These are phyloP conservation scores for Saccharomycopsis olivae DNA, from an alignment of 805 yeast genomes.

Conservation along the genomic window DNA sequence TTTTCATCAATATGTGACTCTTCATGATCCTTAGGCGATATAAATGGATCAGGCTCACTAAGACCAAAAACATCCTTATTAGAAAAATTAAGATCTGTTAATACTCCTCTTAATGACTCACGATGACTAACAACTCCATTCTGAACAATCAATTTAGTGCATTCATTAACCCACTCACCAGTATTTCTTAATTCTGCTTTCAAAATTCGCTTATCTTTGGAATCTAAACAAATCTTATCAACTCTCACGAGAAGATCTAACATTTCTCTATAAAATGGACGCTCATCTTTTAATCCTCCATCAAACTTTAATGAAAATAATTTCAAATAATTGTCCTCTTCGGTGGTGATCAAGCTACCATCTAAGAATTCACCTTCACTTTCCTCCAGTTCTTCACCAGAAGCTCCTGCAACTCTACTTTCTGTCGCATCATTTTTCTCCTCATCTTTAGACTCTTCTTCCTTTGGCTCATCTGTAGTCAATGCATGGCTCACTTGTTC, in stretches of 20 bases:
- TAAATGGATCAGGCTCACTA: conserved; percentile 3
- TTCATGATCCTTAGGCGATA: conserved; percentile 8
- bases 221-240: conserved; percentile 18
- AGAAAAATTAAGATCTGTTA: conserved; percentile 1
- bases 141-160: conserved; percentile 27
- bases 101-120: conserved; percentile 10
- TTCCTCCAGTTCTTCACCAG: too few species aligned
- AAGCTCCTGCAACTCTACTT: not conserved
- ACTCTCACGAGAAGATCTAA: conserved; percentile 20
- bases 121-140: conserved; percentile 21
- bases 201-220: conserved; percentile 15
- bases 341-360: conserved; percentile 2
- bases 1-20: conserved; percentile 4
- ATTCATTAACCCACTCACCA: conserved; percentile 30
- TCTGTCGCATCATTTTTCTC: too few species aligned
- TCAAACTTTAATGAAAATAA: conserved; percentile 19
- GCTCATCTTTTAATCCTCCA: conserved; percentile 24
- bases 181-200: conserved; percentile 21
- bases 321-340: conserved; percentile 6
- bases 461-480: too few species aligned
- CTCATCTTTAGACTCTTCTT: too few species aligned
- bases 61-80: conserved; percentile 4
- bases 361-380: not conserved
- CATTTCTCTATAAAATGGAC: conserved; percentile 26
- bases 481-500: too few species aligned